These are phyloP conservation scores for Colletotrichum sp. DNA, from an alignment of 2,329 filamentous ascomycete genomes.

Conservation along the genomic window DNA sequence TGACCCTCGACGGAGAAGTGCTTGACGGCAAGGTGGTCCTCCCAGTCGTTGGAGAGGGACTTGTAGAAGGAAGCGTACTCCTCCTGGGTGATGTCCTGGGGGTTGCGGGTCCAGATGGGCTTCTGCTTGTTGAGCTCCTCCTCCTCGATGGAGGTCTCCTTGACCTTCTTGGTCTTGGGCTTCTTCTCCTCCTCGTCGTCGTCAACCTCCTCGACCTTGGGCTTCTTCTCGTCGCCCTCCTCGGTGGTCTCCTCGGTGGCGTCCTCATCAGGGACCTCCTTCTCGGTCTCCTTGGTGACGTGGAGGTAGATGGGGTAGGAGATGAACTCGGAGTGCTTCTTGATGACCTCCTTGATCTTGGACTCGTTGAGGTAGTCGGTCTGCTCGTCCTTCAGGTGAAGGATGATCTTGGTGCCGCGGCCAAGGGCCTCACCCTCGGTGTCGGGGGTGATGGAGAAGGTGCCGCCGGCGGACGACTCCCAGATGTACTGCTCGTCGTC, in stretches of 20 bases:
- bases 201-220: constrained; percentile 92
- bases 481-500: constrained; percentile 99
- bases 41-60: constrained; percentile 99
- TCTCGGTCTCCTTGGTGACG: constrained; percentile 99
- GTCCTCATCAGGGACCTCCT: constrained; percentile 96
- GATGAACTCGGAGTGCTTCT: constrained; percentile 99
- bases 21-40: constrained; percentile 99
- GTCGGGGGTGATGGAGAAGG: constrained; percentile 91
- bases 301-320: constrained; percentile 99
- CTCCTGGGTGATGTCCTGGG: constrained; percentile 90
- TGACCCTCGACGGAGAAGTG: constrained; percentile 99
- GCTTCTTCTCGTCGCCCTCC: constrained; percentile 89
- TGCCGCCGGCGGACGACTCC: constrained; percentile 97
- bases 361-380: constrained; percentile 96
- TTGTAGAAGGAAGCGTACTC: constrained; percentile 99
- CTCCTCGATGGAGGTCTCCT: constrained; percentile 98
- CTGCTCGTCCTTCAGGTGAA: constrained; percentile 99
- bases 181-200: constrained; percentile 90
- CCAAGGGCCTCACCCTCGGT: constrained; percentile 90
- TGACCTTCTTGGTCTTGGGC: constrained; percentile 99
- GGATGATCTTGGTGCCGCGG: constrained; percentile 96
- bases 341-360: constrained; percentile 99
- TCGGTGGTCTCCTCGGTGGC: constrained; percentile 67
- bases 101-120: constrained; percentile 99
- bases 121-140: constrained; percentile 99